These are phyloP conservation scores for Ceratocystis colombiana DNA, from an alignment of 2,329 filamentous ascomycete genomes.

Conservation along the genomic window DNA sequence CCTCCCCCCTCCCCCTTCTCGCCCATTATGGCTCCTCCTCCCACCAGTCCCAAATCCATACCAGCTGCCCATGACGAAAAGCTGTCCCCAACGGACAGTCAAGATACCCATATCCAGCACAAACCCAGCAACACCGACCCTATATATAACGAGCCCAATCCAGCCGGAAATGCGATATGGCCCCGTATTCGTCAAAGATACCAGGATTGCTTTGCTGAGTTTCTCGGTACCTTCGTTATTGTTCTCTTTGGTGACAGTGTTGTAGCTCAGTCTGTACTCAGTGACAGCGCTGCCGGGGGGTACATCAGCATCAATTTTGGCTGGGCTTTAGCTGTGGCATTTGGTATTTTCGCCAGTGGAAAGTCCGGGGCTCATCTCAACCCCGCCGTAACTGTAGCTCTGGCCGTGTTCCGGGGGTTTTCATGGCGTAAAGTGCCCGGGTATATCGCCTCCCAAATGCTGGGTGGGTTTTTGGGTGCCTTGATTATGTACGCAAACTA, in stretches of 20 bases:
- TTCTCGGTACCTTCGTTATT: conserved; percentile 57
- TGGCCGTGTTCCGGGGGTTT: conserved; percentile 57
- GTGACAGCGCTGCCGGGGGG: conserved; percentile 39
- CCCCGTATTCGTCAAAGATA: conserved; percentile 41
- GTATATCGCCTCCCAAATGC: conserved; percentile 55
- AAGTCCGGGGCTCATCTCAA: conserved; percentile 60
- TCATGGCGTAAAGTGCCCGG: conserved; percentile 60
- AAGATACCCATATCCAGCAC: conserved; percentile 4
- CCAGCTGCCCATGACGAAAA: neutral
- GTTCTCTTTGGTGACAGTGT: conserved; percentile 62
- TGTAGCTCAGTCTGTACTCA: conserved; percentile 58
- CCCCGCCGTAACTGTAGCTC: conserved; percentile 59
- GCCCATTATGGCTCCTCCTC: neutral
- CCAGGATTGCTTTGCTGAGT: conserved; percentile 55
- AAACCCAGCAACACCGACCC: conserved; percentile 16
- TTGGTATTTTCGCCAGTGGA: conserved; percentile 55
- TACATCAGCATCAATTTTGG: conserved; percentile 44
- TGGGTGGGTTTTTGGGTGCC: conserved; percentile 56
- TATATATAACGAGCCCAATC: neutral
- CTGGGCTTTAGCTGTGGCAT: conserved; percentile 54
- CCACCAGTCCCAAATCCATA: conserved; percentile 9
- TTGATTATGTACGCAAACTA: conserved; percentile 55
- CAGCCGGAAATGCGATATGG: conserved; percentile 36
- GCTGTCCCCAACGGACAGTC: neutral
- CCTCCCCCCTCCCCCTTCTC: neutral